Evolutionary conservation across 257 asterid species (phyloP), one percentile per base, ranked within the genome.

Genomic region (Knoxia roxburghii): DNA sequence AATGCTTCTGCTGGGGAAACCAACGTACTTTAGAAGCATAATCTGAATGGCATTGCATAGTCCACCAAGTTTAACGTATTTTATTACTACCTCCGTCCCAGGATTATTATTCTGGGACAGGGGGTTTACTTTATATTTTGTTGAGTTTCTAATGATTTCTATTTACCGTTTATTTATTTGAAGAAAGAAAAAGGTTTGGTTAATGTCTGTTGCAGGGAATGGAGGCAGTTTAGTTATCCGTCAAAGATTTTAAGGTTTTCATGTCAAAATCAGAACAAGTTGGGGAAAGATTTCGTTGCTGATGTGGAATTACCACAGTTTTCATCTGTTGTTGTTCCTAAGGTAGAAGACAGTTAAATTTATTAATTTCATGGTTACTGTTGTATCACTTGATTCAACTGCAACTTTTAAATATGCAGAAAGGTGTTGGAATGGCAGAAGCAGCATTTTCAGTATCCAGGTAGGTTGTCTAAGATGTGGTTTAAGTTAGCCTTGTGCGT

Each of bases 291-390:
- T 72, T 84, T 85, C 17, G 63, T 75, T 3, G 92, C 84, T 41
- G 84, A 68, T 69, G 67, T 81, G 67, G 81, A 75, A 51, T 78
- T 94, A 68, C 83, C 95, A 51, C 97, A 85, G 51, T 94, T 94
- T 80, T 88, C 97, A 63, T 69, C 99, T 65, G 94, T 89, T 65
- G 71, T 82, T 58, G 95, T 90, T 81, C 95, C 95, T n/a, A 79
- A 84, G 97, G 99, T 90, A 83, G 35, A 39, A 43, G 30, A 35
- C 49, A 23, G 49, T 17, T 61, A 20, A 24, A 41, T 59, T 7
- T 55, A 40, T 21, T 59, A 20, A n/a, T 30, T 24, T 63, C 9
- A 64, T 21, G 20, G 54, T 41, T 33, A 4, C 20, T 32, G 29
- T 51, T 61, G 11, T 40, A 13, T 54, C 49, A 8, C 54, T 23